Base-by-base conservation (phyloP, 2,329 filamentous ascomycete species). In the Neofusicoccum parvum region DNA sequence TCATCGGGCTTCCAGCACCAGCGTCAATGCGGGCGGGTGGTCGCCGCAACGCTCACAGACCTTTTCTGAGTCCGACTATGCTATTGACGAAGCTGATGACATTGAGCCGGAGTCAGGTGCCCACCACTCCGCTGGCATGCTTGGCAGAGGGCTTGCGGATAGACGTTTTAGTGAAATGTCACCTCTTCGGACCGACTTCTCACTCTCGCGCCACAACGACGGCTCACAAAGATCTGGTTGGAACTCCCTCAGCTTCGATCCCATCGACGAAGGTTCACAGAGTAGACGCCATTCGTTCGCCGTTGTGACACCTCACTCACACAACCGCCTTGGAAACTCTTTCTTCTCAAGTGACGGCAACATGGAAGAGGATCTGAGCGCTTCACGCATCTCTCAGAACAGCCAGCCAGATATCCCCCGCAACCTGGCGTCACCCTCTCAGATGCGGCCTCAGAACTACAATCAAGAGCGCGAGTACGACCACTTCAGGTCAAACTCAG, bases 221-320 rank as follows among this genome's bases (percentile, higher is more conserved):
- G 54, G 45, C 45, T 53, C 50, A 5, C 46, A 49, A 53, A 89
- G 87, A 71, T 87, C 85, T 3, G 86, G 87, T 67, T 93, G 90
- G 69, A 90, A 86, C 70, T 88, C 88, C 5, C 82, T 88, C n/a
- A 88, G 86, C 1, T 90, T 91, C 73, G 84, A 86, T 50, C 83
- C 85, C 15, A 69, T 86, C 27, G 82, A 81, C 3, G 89, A 91
- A 67, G 81, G 87, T 36, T 87, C 69, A 12, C 90, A 93, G 72
- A 92, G 90, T 71, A 86, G 92, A 66, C 87, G 92, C 34, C 92
- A 94, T 76, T 94, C 92, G 1, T 92, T 95, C 73, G 92, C 64
- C 14, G 53, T 65, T 23, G 54, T 58, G 27, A 50, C 54, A 17
- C 64, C 54, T 41, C 54, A 60, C 36, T 53, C 76, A 43, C 74